Conservation (phyloP, 2,329 filamentous ascomycete genomes). For the Keithomyces neogunnii region DNA sequence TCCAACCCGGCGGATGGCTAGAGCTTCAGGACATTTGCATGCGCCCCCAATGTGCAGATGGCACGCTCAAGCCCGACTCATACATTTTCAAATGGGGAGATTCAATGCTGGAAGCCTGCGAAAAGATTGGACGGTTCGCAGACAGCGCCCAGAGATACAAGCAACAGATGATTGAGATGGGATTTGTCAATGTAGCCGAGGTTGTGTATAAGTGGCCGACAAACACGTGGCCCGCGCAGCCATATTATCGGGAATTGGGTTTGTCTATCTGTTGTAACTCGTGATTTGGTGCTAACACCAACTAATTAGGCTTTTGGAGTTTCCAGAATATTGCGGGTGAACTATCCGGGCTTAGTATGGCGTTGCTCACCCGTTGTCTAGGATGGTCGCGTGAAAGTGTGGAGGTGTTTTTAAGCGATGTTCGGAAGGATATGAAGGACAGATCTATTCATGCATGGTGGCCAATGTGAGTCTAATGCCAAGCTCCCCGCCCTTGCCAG, state of each 20-base stretch:
- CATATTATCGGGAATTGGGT: slow-evolving; percentile 43
- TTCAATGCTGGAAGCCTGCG: slow-evolving; percentile 21
- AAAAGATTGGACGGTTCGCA: slow-evolving; percentile 20
- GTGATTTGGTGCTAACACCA: neutral
- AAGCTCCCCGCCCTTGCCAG: neutral
- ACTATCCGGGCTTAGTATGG: slow-evolving; percentile 27
- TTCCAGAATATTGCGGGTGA: slow-evolving; percentile 24
- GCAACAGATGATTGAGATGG: slow-evolving; percentile 37
- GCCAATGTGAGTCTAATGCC: slow-evolving; percentile 23
- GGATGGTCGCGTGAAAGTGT: slow-evolving; percentile 26
- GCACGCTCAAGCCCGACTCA: slow-evolving; percentile 21
- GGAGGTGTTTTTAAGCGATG: slow-evolving; percentile 22
- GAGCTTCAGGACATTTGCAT: slow-evolving; percentile 35
- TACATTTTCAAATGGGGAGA: slow-evolving; percentile 19
- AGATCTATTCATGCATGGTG: slow-evolving; percentile 28
- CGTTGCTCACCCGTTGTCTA: slow-evolving; percentile 27
- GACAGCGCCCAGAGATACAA: slow-evolving; percentile 21
- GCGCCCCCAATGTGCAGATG: slow-evolving; percentile 32
- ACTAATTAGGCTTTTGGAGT: slow-evolving; percentile 29
- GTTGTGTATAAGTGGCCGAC: slow-evolving; percentile 40
- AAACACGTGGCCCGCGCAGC: slow-evolving; percentile 43
- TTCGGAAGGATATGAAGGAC: slow-evolving; percentile 25
- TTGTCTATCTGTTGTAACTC: neutral
- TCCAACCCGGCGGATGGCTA: slow-evolving; percentile 35
- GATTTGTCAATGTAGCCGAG: slow-evolving; percentile 44